Conservation (phyloP, 495 filamentous ascomycete species). For the Neurospora cerealis region DNA sequence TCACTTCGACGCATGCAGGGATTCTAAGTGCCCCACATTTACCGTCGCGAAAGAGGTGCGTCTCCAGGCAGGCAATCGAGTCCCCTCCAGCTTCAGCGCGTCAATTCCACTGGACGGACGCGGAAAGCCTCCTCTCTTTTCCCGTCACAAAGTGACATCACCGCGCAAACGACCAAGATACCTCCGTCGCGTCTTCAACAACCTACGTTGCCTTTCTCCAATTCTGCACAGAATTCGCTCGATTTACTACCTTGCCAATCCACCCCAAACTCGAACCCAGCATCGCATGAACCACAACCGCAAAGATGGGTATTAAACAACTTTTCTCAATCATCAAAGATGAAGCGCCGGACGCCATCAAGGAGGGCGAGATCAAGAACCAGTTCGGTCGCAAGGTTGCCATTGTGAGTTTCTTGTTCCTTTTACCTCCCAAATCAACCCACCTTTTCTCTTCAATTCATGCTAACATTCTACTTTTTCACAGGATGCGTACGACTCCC, state of each 20-base stretch:
- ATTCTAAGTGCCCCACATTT: not conserved
- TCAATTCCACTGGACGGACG: not conserved
- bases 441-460: slow-evolving; percentile 9
- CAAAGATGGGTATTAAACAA: slow-evolving; percentile 81
- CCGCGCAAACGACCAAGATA: not conserved
- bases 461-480: not conserved
- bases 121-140: not conserved
- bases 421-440: not conserved
- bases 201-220: not conserved
- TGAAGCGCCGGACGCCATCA: slow-evolving; percentile 86
- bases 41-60: not conserved
- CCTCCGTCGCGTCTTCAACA: not conserved
- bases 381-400: slow-evolving; percentile 97
- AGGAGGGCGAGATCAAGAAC: slow-evolving; percentile 93
- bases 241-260: not conserved
- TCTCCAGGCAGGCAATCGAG: not conserved
- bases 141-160: not conserved
- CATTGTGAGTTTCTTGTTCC: slow-evolving; percentile 53
- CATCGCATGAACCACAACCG: not conserved
- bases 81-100: not conserved
- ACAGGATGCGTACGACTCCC: slow-evolving; percentile 71
- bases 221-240: not conserved
- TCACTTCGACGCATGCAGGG: too few relatives aligned
- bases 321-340: slow-evolving; percentile 84
- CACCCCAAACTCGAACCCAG: not conserved